Evolutionary conservation across 139 green algal genomes (phyloP).

Genomic region (Nannochloris sp.): DNA sequence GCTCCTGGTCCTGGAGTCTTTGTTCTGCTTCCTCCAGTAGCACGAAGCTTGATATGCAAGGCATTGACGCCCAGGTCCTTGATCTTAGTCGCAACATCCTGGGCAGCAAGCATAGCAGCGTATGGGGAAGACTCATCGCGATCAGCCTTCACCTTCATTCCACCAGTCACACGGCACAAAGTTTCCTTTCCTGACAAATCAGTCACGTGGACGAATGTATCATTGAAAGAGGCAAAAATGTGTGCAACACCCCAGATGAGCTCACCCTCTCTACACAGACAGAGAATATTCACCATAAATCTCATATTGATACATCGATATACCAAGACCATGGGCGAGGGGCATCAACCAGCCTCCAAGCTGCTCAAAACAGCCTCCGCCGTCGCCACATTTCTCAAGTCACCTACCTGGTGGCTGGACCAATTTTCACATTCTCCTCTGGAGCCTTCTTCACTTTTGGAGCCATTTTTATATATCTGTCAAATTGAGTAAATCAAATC

Average conservation of each 20-base stretch:
- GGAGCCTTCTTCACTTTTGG: conserved; percentile 7
- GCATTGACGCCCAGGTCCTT: conserved; percentile 98
- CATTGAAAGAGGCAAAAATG: conserved; percentile 99
- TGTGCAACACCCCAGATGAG: conserved; percentile 96
- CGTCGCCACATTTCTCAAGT: neutral
- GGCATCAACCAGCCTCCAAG: too few relatives aligned
- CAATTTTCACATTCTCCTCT: conserved; percentile 16
- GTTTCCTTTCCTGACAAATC: conserved; percentile 99
- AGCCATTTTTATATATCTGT: neutral
- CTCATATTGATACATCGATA: too few relatives aligned
- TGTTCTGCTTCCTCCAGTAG: conserved; percentile 97
- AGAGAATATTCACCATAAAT: too few relatives aligned
- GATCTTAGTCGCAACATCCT: conserved; percentile 92
- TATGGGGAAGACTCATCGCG: conserved; percentile 98
- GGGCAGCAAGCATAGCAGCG: conserved; percentile 98
- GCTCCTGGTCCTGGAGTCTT: conserved; percentile 97
- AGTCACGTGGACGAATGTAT: conserved; percentile 99
- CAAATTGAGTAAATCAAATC: conserved; percentile 1
- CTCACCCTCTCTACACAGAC: conserved; percentile 77
- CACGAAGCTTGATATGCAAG: conserved; percentile 98
- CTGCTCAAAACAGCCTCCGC: neutral
- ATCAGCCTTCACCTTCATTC: conserved; percentile 99
- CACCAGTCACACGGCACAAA: conserved; percentile 89
- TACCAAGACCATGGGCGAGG: too few relatives aligned
- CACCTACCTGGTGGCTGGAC: conserved; percentile 4